phyloP scores from a whole-genome alignment of 2,329 filamentous ascomycete genomes.

The Neospermospora avenae region DNA sequence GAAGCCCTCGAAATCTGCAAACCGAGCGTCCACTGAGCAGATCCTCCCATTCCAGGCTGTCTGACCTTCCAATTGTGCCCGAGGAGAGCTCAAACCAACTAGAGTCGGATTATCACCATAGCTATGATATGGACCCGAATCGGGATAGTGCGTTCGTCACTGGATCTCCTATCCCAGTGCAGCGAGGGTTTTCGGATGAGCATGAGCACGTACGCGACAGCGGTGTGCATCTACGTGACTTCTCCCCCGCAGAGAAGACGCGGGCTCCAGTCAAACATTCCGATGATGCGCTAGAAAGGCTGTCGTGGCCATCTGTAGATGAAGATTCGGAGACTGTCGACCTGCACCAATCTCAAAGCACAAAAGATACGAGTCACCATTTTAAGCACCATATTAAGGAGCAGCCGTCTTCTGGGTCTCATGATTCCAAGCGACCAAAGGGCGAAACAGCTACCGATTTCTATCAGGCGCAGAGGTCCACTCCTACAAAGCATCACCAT shows the following conservation, averaged over 20 bases:
- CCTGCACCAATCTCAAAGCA: constrained; percentile 36
- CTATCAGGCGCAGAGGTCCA: constrained; percentile 14
- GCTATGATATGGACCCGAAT: constrained; percentile 32
- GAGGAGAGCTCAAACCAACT: constrained; percentile 25
- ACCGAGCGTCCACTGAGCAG: constrained; percentile 16
- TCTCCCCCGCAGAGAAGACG: constrained; percentile 33
- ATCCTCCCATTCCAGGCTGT: constrained; percentile 23
- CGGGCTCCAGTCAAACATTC: constrained; percentile 30
- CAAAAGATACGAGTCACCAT: constrained; percentile 17
- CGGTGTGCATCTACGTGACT: constrained; percentile 53
- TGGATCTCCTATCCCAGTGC: constrained; percentile 44
- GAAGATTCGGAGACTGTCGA: constrained; percentile 44
- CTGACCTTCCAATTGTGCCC: constrained; percentile 28
- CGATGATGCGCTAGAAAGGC: constrained; percentile 37
- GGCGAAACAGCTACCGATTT: constrained; percentile 20
- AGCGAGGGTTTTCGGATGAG: constrained; percentile 25
- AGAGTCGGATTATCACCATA: constrained; percentile 17
- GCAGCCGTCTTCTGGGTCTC: constrained; percentile 11
- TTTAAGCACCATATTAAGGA: constrained; percentile 17
- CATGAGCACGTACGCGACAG: constrained; percentile 44
- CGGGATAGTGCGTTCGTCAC: constrained; percentile 49
- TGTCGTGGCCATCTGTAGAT: constrained; percentile 41
- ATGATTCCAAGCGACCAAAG: constrained; percentile 15
- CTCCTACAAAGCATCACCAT: constrained; percentile 13
- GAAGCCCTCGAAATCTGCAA: constrained; percentile 14